A percentile compares a stretch with the other conserved stretches of the same genome.
phyloP scores from a whole-genome alignment of 2,329 filamentous ascomycete species.

The Trichoderma simmonsii region DNA sequence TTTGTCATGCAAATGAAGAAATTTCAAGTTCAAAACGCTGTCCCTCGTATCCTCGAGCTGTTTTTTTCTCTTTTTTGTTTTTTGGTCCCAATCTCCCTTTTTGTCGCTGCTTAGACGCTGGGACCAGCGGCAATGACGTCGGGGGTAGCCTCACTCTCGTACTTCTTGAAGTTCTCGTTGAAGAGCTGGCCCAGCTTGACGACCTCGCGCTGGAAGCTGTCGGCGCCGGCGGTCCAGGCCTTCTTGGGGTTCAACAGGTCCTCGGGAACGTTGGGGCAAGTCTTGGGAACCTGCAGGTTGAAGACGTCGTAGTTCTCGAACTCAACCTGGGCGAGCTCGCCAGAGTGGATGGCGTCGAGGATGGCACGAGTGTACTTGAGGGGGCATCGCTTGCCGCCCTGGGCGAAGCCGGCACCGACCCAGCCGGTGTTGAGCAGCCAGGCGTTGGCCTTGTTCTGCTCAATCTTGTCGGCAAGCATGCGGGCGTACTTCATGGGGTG shows the following conservation, averaged over 20 bases:
- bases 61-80: neutral
- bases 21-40: neutral
- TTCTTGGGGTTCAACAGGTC: slow-evolving; percentile 94
- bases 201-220: slow-evolving; percentile 83
- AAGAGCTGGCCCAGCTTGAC: slow-evolving; percentile 87
- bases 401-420: slow-evolving; percentile 87
- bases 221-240: slow-evolving; percentile 79
- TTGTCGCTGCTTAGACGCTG: slow-evolving; percentile 26
- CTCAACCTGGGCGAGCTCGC: slow-evolving; percentile 87
- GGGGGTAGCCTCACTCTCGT: slow-evolving; percentile 75
- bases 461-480: slow-evolving; percentile 98
- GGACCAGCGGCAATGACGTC: slow-evolving; percentile 72
- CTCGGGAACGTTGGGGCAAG: slow-evolving; percentile 80
- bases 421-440: slow-evolving; percentile 99
- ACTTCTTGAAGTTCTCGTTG: slow-evolving; percentile 97
- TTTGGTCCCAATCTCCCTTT: neutral
- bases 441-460: slow-evolving; percentile 89
- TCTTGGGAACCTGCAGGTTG: slow-evolving; percentile 93
- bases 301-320: slow-evolving; percentile 96
- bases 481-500: slow-evolving; percentile 99
- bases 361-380: slow-evolving; percentile 99
- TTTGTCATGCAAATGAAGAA: neutral
- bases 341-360: slow-evolving; percentile 95
- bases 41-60: neutral
- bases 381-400: slow-evolving; percentile 93